Base-by-base conservation (phyloP, 2,329 filamentous ascomycete species). In the Clarireedia monteithiana region DNA sequence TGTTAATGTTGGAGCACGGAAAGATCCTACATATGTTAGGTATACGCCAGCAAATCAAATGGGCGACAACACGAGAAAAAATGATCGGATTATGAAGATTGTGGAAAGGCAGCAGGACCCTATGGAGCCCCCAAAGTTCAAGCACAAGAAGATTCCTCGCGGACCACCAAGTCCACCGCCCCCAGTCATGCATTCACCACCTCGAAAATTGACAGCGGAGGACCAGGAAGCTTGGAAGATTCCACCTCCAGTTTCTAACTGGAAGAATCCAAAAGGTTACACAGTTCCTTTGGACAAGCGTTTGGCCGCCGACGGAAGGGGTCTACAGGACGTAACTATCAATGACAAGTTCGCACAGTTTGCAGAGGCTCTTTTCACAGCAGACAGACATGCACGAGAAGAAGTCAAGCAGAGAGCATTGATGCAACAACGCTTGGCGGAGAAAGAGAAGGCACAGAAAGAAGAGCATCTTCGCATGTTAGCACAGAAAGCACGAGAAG, bases 241-340 rank as follows among this genome's bases (percentile, higher is more conserved):
- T 34, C 85, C 85, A 0, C 91, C 92, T 2, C 89, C 92, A 0
- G 86, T 99, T 2, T 95, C 89, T 20, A 97, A 97, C 72, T 99
- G 94, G 94, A 99, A 99, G 81, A 99, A 99, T 71, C 89, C 92
- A 1, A 97, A 97, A 75, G 94, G 94, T 66, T 99, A 96, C 69
- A 99, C 94, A 0, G 89, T 99, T 1, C 90, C 94, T 0, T 73
- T 99, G 51, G 94, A 99, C 71, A 99, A 99, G 76, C 86, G 94
- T 68, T 75, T 99, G 64, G 94, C 94, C 17, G 92, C 94, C 7
- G 92, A 97, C 70, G 94, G 94, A 12, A 82, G 94, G 66, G 90
- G 90, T 0, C 70, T 99, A 60, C 91, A 96, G 71, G 94, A 99
- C 69, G 84, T 96, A 44, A 87, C 90, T 6, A 97, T 99, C 74